phyloP scores from a whole-genome alignment of 164 flowering plant species.

The Saururus chinensis region DNA sequence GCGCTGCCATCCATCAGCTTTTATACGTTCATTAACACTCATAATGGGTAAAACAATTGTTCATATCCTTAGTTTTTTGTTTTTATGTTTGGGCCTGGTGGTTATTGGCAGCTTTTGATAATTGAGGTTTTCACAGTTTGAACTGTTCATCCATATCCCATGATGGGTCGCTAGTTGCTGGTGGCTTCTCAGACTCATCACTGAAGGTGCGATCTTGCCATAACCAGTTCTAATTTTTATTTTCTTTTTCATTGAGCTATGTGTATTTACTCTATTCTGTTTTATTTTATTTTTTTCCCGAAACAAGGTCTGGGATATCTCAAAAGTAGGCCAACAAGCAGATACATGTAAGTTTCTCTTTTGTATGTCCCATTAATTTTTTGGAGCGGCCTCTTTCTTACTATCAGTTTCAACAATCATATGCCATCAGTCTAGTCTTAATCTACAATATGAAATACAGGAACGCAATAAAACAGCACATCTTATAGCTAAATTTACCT shows the following conservation, averaged over 20 bases:
- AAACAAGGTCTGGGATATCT: constrained; percentile 94
- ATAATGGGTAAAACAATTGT: constrained; percentile 57
- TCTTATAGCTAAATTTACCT: too few species aligned
- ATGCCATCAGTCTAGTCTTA: too few species aligned
- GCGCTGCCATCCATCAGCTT: constrained; percentile 91
- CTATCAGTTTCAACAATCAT: too few species aligned
- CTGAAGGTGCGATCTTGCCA: constrained; percentile 47
- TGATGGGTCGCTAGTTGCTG: constrained; percentile 96
- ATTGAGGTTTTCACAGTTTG: constrained; percentile 32
- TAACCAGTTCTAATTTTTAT: background rate
- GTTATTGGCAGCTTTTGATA: background rate
- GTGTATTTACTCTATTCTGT: background rate
- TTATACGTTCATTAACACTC: constrained; percentile 86
- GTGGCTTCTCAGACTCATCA: constrained; percentile 97
- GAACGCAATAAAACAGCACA: too few species aligned
- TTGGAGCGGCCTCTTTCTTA: too few species aligned
- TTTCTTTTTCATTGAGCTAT: background rate
- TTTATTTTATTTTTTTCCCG: background rate
- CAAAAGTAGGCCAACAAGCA: constrained; percentile 70
- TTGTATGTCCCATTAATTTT: too few species aligned
- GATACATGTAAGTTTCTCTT: constrained; percentile 37
- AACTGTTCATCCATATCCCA: constrained; percentile 87
- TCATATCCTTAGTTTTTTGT: background rate
- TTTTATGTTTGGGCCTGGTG: background rate
- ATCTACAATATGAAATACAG: too few species aligned